These are phyloP conservation scores for Fusarium foetens DNA, from an alignment of 2,329 filamentous ascomycete species.

Conservation along the genomic window DNA sequence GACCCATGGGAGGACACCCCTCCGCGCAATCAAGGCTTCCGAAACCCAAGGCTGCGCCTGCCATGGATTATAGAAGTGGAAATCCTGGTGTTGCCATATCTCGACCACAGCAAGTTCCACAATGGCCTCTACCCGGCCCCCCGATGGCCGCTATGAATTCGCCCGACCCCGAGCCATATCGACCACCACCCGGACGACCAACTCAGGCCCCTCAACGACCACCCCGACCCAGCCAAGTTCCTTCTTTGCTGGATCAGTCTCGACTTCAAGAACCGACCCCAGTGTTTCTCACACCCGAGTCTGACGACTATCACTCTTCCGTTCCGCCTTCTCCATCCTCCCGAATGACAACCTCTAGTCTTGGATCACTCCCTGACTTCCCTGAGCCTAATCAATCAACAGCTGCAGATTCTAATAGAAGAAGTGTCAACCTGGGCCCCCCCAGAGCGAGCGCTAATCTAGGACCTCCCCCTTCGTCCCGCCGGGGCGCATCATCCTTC, in stretches of 20 bases:
- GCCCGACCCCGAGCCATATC: slow-evolving; percentile 56
- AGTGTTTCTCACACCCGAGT: slow-evolving; percentile 53
- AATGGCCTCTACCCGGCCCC: slow-evolving; percentile 63
- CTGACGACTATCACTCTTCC: slow-evolving; percentile 52
- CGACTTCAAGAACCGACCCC: slow-evolving; percentile 66
- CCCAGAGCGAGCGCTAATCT: slow-evolving; percentile 63
- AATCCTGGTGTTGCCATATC: slow-evolving; percentile 59
- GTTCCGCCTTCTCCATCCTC: slow-evolving; percentile 61
- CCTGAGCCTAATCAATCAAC: slow-evolving; percentile 54
- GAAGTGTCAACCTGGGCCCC: slow-evolving; percentile 59
- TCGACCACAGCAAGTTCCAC: slow-evolving; percentile 62
- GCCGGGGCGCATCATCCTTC: slow-evolving; percentile 70
- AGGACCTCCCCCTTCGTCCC: slow-evolving; percentile 69
- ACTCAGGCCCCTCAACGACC: slow-evolving; percentile 65
- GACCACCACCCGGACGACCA: slow-evolving; percentile 61
- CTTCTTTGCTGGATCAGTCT: slow-evolving; percentile 67
- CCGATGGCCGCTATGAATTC: slow-evolving; percentile 48
- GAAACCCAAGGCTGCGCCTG: slow-evolving; percentile 28
- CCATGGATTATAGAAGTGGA: slow-evolving; percentile 34
- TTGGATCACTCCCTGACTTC: slow-evolving; percentile 69
- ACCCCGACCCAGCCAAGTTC: slow-evolving; percentile 68
- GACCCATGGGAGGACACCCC: slow-evolving; percentile 41
- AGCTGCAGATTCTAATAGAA: slow-evolving; percentile 50
- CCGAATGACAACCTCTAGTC: slow-evolving; percentile 62
- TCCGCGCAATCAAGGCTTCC: slow-evolving; percentile 30